Evolutionary conservation across 2,329 filamentous ascomycete genomes (phyloP).

Genomic region (Curvularia hawaiiensis): DNA sequence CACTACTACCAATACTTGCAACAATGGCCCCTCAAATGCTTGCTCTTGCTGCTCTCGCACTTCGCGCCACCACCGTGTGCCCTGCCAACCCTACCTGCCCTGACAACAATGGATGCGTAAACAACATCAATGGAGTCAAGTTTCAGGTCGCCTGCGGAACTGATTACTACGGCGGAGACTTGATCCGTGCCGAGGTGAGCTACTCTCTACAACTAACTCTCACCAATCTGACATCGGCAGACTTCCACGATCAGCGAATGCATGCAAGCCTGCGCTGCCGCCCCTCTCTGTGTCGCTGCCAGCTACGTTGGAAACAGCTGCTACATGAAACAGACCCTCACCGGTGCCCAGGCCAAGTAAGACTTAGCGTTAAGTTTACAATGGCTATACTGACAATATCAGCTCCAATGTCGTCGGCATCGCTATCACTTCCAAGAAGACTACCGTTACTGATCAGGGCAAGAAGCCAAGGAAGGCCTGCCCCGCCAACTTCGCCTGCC

Average conservation of each 20-base stretch:
- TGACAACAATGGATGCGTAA: background rate
- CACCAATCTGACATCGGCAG: background rate
- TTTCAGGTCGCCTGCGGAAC: conserved; percentile 4
- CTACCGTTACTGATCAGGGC: background rate
- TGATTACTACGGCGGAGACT: conserved; percentile 7
- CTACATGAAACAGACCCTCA: conserved; percentile 1
- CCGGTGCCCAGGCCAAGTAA: conserved; percentile 1
- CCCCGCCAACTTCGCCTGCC: background rate
- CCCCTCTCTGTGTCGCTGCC: background rate
- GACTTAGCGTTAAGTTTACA: background rate
- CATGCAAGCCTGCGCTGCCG: background rate
- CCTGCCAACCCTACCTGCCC: background rate
- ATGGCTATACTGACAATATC: background rate
- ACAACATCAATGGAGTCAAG: background rate
- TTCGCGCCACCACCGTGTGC: background rate
- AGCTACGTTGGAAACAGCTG: conserved; percentile 3
- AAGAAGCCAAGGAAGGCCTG: background rate
- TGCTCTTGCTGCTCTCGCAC: conserved; percentile 1
- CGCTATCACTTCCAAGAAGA: background rate
- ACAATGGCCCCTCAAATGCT: background rate
- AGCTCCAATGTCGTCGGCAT: background rate
- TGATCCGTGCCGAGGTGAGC: conserved; percentile 1
- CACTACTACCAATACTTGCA: background rate
- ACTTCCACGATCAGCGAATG: background rate
- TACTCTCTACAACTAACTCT: background rate